phyloP scores from a whole-genome alignment of 208 protist genomes.

The Endotrypanum monterogeii region DNA sequence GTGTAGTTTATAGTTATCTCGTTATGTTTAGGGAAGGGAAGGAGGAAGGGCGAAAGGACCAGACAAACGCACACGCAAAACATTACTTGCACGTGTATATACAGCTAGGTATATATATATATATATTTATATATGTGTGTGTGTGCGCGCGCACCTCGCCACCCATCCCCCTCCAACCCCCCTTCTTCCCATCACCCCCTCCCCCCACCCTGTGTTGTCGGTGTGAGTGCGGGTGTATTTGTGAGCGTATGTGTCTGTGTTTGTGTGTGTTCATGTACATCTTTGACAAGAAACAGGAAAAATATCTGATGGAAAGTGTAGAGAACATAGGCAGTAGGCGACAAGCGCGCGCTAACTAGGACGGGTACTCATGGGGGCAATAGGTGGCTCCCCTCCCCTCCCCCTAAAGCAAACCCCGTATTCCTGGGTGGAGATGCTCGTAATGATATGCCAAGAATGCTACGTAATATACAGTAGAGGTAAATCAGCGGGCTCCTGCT shows the following conservation, averaged over 20 bases:
- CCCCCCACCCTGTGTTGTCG: no score
- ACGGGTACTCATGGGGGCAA: background rate
- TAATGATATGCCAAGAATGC: no score
- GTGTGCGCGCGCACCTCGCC: background rate
- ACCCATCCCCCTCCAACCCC: no score
- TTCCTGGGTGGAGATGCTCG: no score
- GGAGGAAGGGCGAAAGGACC: no score
- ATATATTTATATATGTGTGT: background rate
- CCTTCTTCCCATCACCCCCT: no score
- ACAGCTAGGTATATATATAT: background rate
- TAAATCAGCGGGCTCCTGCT: no score
- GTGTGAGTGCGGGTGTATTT: background rate
- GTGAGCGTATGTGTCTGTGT: no score
- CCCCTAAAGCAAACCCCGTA: background rate
- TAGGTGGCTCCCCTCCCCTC: background rate
- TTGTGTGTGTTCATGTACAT: conserved; percentile 10
- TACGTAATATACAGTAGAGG: no score
- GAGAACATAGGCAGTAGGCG: no score
- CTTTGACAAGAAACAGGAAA: background rate
- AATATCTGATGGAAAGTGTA: background rate
- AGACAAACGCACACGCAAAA: background rate
- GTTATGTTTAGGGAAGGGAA: no score
- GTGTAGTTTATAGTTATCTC: background rate
- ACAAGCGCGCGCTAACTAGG: background rate
- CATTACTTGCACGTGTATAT: background rate